Evolutionary conservation across 352 stramenopile species (phyloP), one percentile per base, ranked within the genome.

Genomic region (Blastocystis sp.): DNA sequence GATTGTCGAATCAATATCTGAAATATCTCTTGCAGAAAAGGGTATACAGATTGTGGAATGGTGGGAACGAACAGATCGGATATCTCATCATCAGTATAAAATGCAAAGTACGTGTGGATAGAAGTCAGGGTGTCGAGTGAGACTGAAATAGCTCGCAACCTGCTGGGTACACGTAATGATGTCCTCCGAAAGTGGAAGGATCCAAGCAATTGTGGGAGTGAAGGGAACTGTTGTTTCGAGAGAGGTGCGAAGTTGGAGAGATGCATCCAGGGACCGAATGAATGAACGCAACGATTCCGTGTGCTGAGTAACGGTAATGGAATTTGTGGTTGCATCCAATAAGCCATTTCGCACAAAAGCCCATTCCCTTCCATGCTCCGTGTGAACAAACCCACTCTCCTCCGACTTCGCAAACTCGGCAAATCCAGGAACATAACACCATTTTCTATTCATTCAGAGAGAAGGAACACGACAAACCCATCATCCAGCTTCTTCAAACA

Each of bases 111-210:
- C 63, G 32, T n/a, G 63, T 29, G 63, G 63, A 29, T 51, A 75
- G 7, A 75, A 75, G 48, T 75, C 63, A 32, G 63, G 63, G 36
- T 75, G 63, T 53, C 24, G 21, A n/a, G 29, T 51, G n/a, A 75
- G 7, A 40, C 32, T 51, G 4, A 51, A 46, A 27, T 49, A 0
- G 29, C n/a, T 27, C 18, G 42, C 24, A 34, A 48, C 24, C 40
- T 75, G 40, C 63, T 75, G 63, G 24, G 27, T 29, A 49, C 44
- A n/a, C 14, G 24, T 46, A 16, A 49, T 32, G 6, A 75, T 3
- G 2, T 67, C 57, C 18, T 27, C 42, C 4, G 63, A 51, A 36
- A 48, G 8, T 3, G 63, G 42, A 75, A 40, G 32, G 27, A 48
- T n/a, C 34, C 63, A 40, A 75, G 36, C 11, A 34, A 42, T 67